These are phyloP conservation scores for Penicillium sp. DNA, from an alignment of 2,329 filamentous ascomycete species.

Conservation along the genomic window DNA sequence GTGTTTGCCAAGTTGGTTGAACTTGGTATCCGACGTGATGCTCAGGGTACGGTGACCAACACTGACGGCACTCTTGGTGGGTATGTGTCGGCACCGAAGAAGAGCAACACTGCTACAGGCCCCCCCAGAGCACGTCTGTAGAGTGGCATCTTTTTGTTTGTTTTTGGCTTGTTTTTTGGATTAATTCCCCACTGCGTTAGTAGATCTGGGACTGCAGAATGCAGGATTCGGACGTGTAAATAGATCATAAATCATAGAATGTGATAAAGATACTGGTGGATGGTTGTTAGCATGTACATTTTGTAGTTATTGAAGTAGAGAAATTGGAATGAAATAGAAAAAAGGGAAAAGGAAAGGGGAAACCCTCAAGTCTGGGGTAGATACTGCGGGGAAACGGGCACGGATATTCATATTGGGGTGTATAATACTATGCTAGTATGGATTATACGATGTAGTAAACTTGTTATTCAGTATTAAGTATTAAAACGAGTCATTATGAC, in stretches of 20 bases:
- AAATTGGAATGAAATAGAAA: not conserved
- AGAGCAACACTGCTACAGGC: constrained; percentile 44
- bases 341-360: not conserved
- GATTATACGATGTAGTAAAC: too few relatives aligned
- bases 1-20: constrained; percentile 63
- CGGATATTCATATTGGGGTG: not conserved
- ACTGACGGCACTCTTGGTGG: constrained; percentile 59
- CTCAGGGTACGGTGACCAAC: constrained; percentile 54
- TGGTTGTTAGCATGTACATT: not conserved
- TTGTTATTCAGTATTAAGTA: not conserved
- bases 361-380: constrained; percentile 18
- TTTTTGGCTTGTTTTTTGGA: constrained; percentile 11
- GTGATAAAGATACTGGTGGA: constrained; percentile 8
- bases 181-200: constrained; percentile 22
- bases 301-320: not conserved
- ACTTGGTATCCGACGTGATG: constrained; percentile 59
- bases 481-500: not conserved
- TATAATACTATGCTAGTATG: not conserved
- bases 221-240: constrained; percentile 16
- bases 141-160: not conserved
- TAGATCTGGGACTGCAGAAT: constrained; percentile 10
- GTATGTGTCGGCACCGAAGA: constrained; percentile 59
- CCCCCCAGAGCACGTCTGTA: constrained; percentile 32
- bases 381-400: constrained; percentile 10
- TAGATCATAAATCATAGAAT: constrained; percentile 25